Conservation (phyloP, 2,329 filamentous ascomycete species). For the Gnomoniopsis sp. region DNA sequence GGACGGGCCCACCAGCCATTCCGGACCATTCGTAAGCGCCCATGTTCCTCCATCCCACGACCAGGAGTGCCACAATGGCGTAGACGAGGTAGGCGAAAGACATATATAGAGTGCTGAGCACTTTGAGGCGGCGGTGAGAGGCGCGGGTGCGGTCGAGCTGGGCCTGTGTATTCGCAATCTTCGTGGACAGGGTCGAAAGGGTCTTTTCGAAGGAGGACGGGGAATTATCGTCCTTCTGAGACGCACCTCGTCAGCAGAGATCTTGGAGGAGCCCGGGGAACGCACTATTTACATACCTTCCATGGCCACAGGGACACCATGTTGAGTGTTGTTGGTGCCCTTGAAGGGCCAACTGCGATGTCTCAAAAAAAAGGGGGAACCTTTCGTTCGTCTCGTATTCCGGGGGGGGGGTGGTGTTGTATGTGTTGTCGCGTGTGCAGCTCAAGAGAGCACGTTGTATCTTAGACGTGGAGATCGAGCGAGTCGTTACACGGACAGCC, state of each 20-base stretch:
- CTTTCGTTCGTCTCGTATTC: background rate
- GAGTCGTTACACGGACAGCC: no score
- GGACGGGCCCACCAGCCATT: conserved; percentile 71
- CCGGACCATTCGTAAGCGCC: conserved; percentile 73
- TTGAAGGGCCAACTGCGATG: background rate
- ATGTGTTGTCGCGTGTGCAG: background rate
- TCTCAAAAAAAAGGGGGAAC: background rate
- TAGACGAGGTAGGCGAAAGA: conserved; percentile 88
- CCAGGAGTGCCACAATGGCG: conserved; percentile 74
- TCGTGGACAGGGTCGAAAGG: conserved; percentile 74
- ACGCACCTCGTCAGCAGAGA: conserved; percentile 9
- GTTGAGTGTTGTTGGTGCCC: conserved; percentile 19
- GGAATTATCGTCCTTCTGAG: conserved; percentile 65
- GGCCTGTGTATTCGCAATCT: conserved; percentile 73
- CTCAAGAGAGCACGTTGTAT: background rate
- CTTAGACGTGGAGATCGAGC: no score
- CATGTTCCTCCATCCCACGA: conserved; percentile 81
- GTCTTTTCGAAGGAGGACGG: conserved; percentile 92
- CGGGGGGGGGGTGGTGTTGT: background rate
- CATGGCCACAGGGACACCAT: conserved; percentile 90
- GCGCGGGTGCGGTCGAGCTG: conserved; percentile 71
- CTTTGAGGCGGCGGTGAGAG: conserved; percentile 72
- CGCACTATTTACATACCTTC: conserved; percentile 51
- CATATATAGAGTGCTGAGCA: conserved; percentile 86
- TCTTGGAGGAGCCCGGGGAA: background rate